Conservation (phyloP, 352 stramenopile genomes). For the Globisporangium irregulare region DNA sequence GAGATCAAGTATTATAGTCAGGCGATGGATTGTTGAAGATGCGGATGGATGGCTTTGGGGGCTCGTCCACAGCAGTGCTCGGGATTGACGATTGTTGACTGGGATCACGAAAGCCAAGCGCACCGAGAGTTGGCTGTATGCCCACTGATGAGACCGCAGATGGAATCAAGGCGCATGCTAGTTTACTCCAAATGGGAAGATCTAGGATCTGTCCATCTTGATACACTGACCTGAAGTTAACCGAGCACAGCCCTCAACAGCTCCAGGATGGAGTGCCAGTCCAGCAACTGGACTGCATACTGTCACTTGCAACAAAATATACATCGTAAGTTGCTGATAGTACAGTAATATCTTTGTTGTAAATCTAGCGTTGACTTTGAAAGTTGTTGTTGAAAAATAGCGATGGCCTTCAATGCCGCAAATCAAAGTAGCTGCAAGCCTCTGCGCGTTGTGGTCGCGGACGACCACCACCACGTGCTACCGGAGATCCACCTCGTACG, state of each 20-base stretch:
- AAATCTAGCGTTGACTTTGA: neutral
- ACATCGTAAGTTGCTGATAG: neutral
- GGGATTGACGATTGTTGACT: neutral
- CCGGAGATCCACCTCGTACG: slow-evolving; percentile 61
- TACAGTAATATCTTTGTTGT: neutral
- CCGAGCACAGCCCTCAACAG: neutral
- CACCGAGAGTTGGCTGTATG: neutral
- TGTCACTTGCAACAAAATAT: neutral
- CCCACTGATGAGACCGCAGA: neutral
- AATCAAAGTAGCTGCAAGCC: neutral
- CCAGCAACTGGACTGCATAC: no score
- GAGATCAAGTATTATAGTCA: neutral
- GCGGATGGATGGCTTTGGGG: neutral
- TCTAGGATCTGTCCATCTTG: neutral
- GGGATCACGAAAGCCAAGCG: neutral
- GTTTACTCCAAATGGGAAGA: neutral
- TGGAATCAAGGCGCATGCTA: neutral
- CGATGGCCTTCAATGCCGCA: neutral
- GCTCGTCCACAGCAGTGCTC: neutral
- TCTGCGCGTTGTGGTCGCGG: slow-evolving; percentile 55
- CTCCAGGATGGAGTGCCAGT: neutral
- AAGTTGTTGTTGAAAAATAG: neutral
- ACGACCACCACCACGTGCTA: slow-evolving; percentile 82
- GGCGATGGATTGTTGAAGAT: neutral
- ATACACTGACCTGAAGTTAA: neutral